Evolutionary conservation across 495 filamentous ascomycete species (phyloP).

Genomic region (Penicillium paxilli): DNA sequence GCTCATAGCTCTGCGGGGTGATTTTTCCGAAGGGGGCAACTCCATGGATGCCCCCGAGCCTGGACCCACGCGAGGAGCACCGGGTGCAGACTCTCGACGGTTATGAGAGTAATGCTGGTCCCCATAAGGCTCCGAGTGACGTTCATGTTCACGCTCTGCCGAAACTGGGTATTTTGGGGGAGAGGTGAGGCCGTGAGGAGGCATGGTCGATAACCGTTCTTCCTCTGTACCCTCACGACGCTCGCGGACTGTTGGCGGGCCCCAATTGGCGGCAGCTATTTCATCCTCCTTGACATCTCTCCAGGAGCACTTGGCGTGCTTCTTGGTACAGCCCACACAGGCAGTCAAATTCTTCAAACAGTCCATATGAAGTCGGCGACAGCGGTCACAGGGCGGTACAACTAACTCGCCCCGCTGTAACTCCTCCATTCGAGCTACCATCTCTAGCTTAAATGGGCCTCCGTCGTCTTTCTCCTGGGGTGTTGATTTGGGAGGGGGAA

Average conservation of each 20-base stretch:
- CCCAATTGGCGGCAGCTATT: constrained; percentile 38
- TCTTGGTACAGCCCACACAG: constrained; percentile 84
- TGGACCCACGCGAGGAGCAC: constrained; percentile 13
- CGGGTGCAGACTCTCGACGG: constrained; percentile 39
- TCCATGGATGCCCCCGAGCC: constrained; percentile 12
- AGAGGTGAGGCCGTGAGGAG: constrained; percentile 10
- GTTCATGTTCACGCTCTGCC: constrained; percentile 14
- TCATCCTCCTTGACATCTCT: constrained; percentile 73
- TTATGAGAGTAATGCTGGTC: constrained; percentile 9
- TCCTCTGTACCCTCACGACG: constrained; percentile 18
- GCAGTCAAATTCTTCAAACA: constrained; percentile 84
- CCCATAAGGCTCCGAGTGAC: not conserved
- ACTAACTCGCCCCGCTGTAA: constrained; percentile 70
- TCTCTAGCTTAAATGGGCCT: constrained; percentile 62
- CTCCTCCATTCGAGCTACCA: constrained; percentile 74
- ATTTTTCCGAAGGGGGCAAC: constrained; percentile 18
- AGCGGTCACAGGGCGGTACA: constrained; percentile 79
- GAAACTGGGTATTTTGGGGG: constrained; percentile 20
- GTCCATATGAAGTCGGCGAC: constrained; percentile 74
- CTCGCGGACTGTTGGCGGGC: constrained; percentile 6
- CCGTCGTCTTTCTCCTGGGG: constrained; percentile 58
- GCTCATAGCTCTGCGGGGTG: constrained; percentile 44
- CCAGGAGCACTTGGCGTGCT: constrained; percentile 86
- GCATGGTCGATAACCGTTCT: constrained; percentile 9
- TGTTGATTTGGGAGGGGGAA: constrained; percentile 50